Conservation (phyloP, 2,329 filamentous ascomycete genomes). For the Leptographium galeiforme region DNA sequence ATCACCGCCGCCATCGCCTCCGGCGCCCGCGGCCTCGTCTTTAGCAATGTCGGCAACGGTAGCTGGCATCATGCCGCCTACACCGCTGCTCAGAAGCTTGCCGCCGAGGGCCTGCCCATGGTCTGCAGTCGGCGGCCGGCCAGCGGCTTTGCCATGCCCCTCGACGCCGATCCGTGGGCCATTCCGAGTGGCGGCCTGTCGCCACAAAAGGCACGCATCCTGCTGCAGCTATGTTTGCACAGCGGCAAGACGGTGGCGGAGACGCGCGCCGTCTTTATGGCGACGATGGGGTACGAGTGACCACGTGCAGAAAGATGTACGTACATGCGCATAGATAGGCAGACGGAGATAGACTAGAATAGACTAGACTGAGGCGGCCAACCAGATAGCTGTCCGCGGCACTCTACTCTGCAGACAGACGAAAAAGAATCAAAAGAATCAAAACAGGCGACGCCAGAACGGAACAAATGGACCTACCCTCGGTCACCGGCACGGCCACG, state of each 20-base stretch:
- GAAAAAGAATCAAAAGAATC: too few relatives aligned
- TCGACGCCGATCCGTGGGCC: constrained; percentile 24
- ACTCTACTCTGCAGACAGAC: too few relatives aligned
- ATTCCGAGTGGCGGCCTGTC: constrained; percentile 23
- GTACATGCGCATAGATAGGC: not conserved
- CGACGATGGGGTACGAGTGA: not conserved
- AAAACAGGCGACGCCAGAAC: too few relatives aligned
- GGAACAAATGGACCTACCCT: not conserved
- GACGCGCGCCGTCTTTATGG: not conserved
- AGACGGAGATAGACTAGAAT: not conserved
- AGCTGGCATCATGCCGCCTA: constrained; percentile 28
- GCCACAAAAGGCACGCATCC: constrained; percentile 39
- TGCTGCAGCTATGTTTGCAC: constrained; percentile 25
- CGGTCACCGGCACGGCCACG: not conserved
- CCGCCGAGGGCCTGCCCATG: constrained; percentile 32
- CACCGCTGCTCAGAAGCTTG: constrained; percentile 27
- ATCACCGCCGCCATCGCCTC: constrained; percentile 32
- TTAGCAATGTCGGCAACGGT: constrained; percentile 41
- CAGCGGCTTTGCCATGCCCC: constrained; percentile 22
- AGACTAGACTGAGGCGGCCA: too few relatives aligned
- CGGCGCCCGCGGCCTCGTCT: constrained; percentile 40
- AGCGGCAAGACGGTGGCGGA: not conserved
- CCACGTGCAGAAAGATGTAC: too few relatives aligned
- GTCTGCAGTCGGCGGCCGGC: constrained; percentile 30
- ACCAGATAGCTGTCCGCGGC: too few relatives aligned